phyloP scores from a whole-genome alignment of 2,329 filamentous ascomycete species.

The Taxawa tesnikishii region DNA sequence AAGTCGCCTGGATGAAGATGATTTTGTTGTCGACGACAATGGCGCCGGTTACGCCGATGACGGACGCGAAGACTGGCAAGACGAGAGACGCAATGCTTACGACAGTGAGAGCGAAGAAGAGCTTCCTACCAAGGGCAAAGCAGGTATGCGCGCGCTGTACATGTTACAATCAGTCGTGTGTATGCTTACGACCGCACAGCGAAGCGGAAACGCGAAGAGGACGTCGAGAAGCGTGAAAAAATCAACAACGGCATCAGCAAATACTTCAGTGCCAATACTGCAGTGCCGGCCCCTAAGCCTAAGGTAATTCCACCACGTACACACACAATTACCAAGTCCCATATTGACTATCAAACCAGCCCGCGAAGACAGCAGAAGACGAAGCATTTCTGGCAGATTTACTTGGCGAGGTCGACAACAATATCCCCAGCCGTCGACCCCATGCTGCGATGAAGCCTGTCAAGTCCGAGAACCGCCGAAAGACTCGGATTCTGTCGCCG shows the following conservation, averaged over 20 bases:
- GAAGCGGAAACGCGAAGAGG: slow-evolving; percentile 80
- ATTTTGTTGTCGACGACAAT: slow-evolving; percentile 98
- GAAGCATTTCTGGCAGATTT: slow-evolving; percentile 76
- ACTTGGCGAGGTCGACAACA: slow-evolving; percentile 77
- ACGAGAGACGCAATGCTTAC: slow-evolving; percentile 50
- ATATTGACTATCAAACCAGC: slow-evolving; percentile 36
- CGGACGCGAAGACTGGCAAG: slow-evolving; percentile 87
- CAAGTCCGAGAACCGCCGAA: slow-evolving; percentile 64
- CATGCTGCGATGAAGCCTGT: slow-evolving; percentile 47
- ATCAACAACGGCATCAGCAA: slow-evolving; percentile 87
- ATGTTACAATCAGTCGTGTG: neutral
- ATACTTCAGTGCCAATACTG: slow-evolving; percentile 74
- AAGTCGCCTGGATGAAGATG: slow-evolving; percentile 77
- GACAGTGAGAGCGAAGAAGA: slow-evolving; percentile 69
- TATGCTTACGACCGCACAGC: slow-evolving; percentile 33
- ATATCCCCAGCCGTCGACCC: slow-evolving; percentile 45
- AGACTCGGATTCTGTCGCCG: slow-evolving; percentile 69
- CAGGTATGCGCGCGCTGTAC: slow-evolving; percentile 31
- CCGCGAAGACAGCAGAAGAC: slow-evolving; percentile 71
- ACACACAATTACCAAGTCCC: neutral
- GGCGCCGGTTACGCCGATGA: slow-evolving; percentile 95
- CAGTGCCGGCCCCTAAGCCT: slow-evolving; percentile 54
- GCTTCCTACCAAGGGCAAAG: slow-evolving; percentile 43
- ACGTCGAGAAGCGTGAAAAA: slow-evolving; percentile 72
- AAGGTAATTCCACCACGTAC: slow-evolving; percentile 44